Evolutionary conservation across 2,329 filamentous ascomycete genomes (phyloP).

Genomic region (Plenodomus biglobosus): DNA sequence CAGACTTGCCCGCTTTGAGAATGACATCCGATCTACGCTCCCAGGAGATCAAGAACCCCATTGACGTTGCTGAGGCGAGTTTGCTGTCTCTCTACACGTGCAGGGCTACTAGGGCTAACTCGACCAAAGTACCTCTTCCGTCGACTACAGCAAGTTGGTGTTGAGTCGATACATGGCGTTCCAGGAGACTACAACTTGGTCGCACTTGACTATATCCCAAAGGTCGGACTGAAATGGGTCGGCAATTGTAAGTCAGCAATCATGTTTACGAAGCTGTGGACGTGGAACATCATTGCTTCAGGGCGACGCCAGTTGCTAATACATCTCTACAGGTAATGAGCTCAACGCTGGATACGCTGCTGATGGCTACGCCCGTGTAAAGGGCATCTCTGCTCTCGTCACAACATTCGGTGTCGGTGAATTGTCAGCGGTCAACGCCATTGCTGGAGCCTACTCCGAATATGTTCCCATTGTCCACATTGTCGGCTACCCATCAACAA

Average conservation of each 20-base stretch:
- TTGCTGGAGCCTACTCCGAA: slow-evolving; percentile 53
- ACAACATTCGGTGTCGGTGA: slow-evolving; percentile 55
- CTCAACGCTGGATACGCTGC: slow-evolving; percentile 47
- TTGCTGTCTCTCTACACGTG: neutral
- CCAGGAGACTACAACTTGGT: slow-evolving; percentile 49
- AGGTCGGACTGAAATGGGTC: slow-evolving; percentile 58
- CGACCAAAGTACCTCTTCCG: slow-evolving; percentile 41
- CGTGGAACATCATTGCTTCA: no score
- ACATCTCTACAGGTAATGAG: neutral
- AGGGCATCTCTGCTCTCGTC: slow-evolving; percentile 50
- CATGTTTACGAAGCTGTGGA: slow-evolving; percentile 59
- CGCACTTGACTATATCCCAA: slow-evolving; percentile 60
- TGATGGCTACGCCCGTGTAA: slow-evolving; percentile 51
- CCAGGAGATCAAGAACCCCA: slow-evolving; percentile 47
- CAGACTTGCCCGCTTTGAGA: slow-evolving; percentile 4
- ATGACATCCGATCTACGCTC: slow-evolving; percentile 48
- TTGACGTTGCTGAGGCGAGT: slow-evolving; percentile 60
- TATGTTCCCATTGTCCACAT: slow-evolving; percentile 53
- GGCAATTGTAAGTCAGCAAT: slow-evolving; percentile 56
- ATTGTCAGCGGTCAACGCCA: slow-evolving; percentile 51
- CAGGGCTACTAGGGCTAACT: slow-evolving; percentile 9
- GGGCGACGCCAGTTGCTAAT: no score
- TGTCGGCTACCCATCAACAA: slow-evolving; percentile 49
- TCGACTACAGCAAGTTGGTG: slow-evolving; percentile 48
- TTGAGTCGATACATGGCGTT: slow-evolving; percentile 52